Base-by-base conservation (phyloP, 1,139 yeast species). In the Pichia sp. region DNA sequence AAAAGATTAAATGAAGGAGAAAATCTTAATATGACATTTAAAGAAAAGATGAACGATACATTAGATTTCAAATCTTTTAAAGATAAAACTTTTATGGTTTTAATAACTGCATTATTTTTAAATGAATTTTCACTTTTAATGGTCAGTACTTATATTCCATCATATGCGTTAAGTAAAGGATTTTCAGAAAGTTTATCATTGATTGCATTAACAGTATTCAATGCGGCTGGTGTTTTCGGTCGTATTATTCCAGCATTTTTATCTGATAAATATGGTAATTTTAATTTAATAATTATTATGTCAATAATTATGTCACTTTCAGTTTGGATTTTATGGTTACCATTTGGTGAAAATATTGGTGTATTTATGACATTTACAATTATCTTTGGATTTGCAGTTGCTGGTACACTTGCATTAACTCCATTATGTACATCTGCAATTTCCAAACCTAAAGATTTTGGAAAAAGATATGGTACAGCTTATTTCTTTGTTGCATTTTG, bases 221-320 rank as follows among this genome's bases (percentile, higher is more conserved):
- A 81, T 63, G 82, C 80, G 1, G 68, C 77, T 2, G 86, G 87
- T 5, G 70, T 80, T 18, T 54, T 74, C 3, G 88, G 87, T 1
- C 66, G 88, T 51, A 73, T 73, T 48, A 56, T 79, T 6, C 83
- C 86, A 0, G 81, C 82, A 0, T 63, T 68, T 33, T 54, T 75
- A 8, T 73, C 81, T 0, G 84, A 83, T 51, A 76, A 69, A 50
- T 72, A 63, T 50, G 89, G 89, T 0, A 68, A 77, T 37, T 81
- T 76, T 63, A 83, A 81, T 57, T 69, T 81, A 26, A 75, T 76
- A 59, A 65, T 34, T 49, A 61, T 28, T 68, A 78, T 65, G 62
- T 76, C 54, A 29, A 65, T n/a, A 55, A 72, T 43, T 66, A 78
- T 34, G 71, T 60, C 73, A 0, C 28, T 79, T 4, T 64, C 72